Conservation (phyloP, 345 rosid species). For the Ailanthus altissimus region DNA sequence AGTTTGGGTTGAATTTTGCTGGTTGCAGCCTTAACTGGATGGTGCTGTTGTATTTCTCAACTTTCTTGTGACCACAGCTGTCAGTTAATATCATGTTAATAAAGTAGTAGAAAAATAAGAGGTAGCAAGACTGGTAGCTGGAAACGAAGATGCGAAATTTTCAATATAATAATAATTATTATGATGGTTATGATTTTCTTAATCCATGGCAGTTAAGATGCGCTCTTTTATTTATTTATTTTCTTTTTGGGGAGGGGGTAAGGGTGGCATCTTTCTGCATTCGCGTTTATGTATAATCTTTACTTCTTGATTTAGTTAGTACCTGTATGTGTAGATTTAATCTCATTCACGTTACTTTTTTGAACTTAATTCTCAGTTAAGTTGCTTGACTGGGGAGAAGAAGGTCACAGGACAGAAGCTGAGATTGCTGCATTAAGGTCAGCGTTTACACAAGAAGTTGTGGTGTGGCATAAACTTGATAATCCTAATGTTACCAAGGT, state of each 20-base stretch:
- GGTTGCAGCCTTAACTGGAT: slow-evolving; percentile 37
- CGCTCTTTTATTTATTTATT: slow-evolving; percentile 17
- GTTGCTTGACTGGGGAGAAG: slow-evolving; percentile 99
- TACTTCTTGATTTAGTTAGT: neutral
- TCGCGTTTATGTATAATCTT: neutral
- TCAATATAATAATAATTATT: neutral
- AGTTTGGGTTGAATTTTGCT: slow-evolving; percentile 45
- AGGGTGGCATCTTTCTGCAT: neutral
- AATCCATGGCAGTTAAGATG: slow-evolving; percentile 11
- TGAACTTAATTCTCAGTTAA: slow-evolving; percentile 54
- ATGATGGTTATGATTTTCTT: neutral
- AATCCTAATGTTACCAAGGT: slow-evolving; percentile 99
- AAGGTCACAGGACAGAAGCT: slow-evolving; percentile 92
- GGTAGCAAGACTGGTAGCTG: slow-evolving; percentile 7
- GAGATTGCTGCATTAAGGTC: slow-evolving; percentile 78
- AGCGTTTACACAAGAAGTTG: slow-evolving; percentile 92
- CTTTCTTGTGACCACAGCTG: slow-evolving; percentile 67
- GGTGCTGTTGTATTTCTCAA: slow-evolving; percentile 36
- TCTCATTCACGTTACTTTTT: slow-evolving; percentile 18
- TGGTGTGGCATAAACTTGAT: slow-evolving; percentile 97
- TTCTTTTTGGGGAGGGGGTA: neutral
- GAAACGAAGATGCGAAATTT: neutral
- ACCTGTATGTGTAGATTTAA: neutral
- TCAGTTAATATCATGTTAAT: slow-evolving; percentile 28
- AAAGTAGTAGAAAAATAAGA: slow-evolving; percentile 12